These are phyloP conservation scores for Hypoxylon trugodes DNA, from an alignment of 495 filamentous ascomycete genomes.

Conservation along the genomic window DNA sequence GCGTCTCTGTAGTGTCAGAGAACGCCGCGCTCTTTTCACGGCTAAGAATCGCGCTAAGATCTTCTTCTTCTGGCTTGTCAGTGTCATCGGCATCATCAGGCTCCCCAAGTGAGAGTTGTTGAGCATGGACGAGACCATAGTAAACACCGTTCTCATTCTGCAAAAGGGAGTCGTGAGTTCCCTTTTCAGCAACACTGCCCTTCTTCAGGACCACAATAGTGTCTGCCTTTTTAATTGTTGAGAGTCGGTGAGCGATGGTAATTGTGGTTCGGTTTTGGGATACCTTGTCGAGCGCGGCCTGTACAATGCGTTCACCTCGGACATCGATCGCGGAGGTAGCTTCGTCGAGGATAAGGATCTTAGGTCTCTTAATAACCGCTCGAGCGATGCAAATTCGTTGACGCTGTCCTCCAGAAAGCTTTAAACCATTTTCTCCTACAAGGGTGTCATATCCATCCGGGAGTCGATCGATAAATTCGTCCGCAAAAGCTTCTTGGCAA, in stretches of 20 bases:
- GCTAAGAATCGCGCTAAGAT: constrained; percentile 48
- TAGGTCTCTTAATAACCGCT: constrained; percentile 74
- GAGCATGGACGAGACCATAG: constrained; percentile 63
- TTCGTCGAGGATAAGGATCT: constrained; percentile 85
- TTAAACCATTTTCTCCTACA: constrained; percentile 59
- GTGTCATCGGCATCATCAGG: constrained; percentile 34
- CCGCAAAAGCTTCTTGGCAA: constrained; percentile 65
- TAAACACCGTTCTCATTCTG: constrained; percentile 64
- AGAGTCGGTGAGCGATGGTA: constrained; percentile 76
- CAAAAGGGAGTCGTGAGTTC: constrained; percentile 75
- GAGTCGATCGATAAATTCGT: constrained; percentile 66
- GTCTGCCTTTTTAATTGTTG: constrained; percentile 76
- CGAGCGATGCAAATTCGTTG: constrained; percentile 77
- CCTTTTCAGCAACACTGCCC: constrained; percentile 69
- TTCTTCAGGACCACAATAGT: constrained; percentile 72
- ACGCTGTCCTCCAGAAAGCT: constrained; percentile 65
- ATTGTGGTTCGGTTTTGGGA: constrained; percentile 77
- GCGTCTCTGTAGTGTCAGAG: constrained; percentile 39
- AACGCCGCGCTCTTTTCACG: constrained; percentile 59
- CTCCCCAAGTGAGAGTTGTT: constrained; percentile 57
- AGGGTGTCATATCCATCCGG: constrained; percentile 67
- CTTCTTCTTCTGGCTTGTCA: constrained; percentile 50
- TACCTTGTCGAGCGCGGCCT: constrained; percentile 74
- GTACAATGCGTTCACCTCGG: constrained; percentile 72
- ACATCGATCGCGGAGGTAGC: constrained; percentile 84